These are phyloP conservation scores for Ceratocystis diversiconidia DNA, from an alignment of 2,329 filamentous ascomycete genomes.

Conservation along the genomic window DNA sequence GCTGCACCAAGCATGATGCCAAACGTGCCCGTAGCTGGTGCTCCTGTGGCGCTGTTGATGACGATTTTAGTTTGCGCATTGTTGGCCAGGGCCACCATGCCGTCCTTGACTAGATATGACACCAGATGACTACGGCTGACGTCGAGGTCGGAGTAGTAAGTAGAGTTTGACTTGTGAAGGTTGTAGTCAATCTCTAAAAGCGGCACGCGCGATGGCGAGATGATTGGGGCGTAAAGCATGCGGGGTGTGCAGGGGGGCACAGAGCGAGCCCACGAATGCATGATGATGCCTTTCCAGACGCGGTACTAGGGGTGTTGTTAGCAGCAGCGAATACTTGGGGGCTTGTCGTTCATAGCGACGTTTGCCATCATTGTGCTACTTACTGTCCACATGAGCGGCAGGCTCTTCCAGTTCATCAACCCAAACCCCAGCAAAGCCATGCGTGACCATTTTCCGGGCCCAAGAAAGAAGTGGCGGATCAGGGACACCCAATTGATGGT, in stretches of 20 bases:
- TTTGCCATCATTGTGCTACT: slow-evolving; percentile 22
- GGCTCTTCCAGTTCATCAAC: slow-evolving; percentile 55
- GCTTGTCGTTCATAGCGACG: too few relatives aligned
- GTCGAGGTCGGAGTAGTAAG: slow-evolving; percentile 79
- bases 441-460: slow-evolving; percentile 39
- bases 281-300: slow-evolving; percentile 42
- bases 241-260: slow-evolving; percentile 39
- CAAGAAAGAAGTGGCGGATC: slow-evolving; percentile 35
- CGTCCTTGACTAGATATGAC: slow-evolving; percentile 48
- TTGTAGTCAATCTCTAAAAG: slow-evolving; percentile 77
- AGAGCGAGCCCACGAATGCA: slow-evolving; percentile 38
- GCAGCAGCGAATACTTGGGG: neutral
- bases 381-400: slow-evolving; percentile 67
- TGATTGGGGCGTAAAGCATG: slow-evolving; percentile 58
- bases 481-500: slow-evolving; percentile 31
- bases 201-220: slow-evolving; percentile 51
- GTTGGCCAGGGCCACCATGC: slow-evolving; percentile 37
- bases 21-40: slow-evolving; percentile 39
- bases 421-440: slow-evolving; percentile 41
- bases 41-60: slow-evolving; percentile 32
- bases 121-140: slow-evolving; percentile 70
- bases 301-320: slow-evolving; percentile 32
- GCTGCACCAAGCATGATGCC: slow-evolving; percentile 59
- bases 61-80: slow-evolving; percentile 39
- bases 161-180: slow-evolving; percentile 68